Percentiles rank a stretch among this genome's conserved stretches.
Conservation (phyloP, 129 eudicot genomes). For the Tanacetum coccineum region DNA sequence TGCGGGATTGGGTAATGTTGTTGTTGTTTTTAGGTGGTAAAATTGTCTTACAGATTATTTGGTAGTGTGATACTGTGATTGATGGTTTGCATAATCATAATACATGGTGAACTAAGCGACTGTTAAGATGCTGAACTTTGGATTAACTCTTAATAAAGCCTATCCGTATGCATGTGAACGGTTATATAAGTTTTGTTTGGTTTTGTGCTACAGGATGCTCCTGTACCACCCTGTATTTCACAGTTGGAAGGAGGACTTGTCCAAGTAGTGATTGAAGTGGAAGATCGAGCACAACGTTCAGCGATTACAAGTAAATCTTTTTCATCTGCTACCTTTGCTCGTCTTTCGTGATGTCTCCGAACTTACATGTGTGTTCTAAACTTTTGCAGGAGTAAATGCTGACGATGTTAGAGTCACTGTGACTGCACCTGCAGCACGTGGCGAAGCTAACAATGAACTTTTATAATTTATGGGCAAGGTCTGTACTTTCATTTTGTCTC, state of each 20-base stretch:
- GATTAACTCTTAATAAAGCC: not conserved
- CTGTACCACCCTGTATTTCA: conserved; percentile 96
- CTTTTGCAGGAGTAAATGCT: conserved; percentile 88
- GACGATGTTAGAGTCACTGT: conserved; percentile 95
- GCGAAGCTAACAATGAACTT: conserved; percentile 97
- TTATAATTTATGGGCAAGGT: conserved; percentile 91
- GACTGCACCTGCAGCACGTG: conserved; percentile 98
- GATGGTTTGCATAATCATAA: not conserved
- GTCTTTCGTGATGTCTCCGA: not conserved
- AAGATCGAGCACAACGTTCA: conserved; percentile 95
- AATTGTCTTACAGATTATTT: no score
- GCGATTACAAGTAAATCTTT: conserved; percentile 73
- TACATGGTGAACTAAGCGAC: not conserved
- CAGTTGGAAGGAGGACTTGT: conserved; percentile 95
- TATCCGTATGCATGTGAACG: not conserved
- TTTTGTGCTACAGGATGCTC: no score
- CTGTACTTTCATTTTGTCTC: not conserved
- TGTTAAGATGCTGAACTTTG: no score
- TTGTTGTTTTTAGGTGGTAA: no score
- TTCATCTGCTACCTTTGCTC: not conserved
- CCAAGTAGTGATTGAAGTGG: conserved; percentile 98
- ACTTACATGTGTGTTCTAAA: conserved; percentile 13
- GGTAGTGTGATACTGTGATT: not conserved
- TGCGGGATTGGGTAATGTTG: no score
- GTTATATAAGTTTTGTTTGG: not conserved